Base-by-base conservation (phyloP, 108 stramenopile species). In the Skeletonema menzelii region DNA sequence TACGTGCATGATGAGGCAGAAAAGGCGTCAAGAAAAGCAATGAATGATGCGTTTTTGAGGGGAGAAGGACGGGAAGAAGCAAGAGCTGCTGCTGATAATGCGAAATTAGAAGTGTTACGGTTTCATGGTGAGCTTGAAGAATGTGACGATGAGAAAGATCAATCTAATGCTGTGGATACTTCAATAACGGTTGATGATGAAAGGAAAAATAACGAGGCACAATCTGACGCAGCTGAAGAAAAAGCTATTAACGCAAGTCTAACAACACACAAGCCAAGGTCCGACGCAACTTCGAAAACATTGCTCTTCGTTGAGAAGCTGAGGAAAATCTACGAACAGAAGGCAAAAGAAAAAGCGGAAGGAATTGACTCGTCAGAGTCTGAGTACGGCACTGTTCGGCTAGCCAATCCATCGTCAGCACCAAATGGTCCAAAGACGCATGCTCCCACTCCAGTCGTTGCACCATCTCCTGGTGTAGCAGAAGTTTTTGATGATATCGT, bases 231-330 rank as follows among this genome's bases (percentile, higher is more conserved):
- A 15, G 24, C 7, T 19, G 44, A 63, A 15, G 42, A 69, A 24
- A 68, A 30, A 27, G 44, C n/a, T 27, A 56, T 64, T 30, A 19
- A 26, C 1, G n/a, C 63, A 15, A 72, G 28, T 27, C 17, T 19
- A 1, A 17, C 5, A 47, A 57, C 35, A 11, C 65, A 38, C 72
- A 38, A 59, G 62, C 1, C 37, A 24, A 47, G 62, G 46, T 28
- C 67, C 27, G 56, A 72, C 27, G 63, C 81, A 22, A 82, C 83
- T n/a, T 75, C 80, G 10, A 73, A 67, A 62, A 88, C 89, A 13
- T 46, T 73, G 17, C 77, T 84, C 4, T 88, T 90, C 63, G 84
- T 86, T 69, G 89, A 88, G 30, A 82, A 87, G 11, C 56, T 90
- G 10, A 67, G 87, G 24, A 63, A 76, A 60, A 82, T 88, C 67